Base-by-base conservation (phyloP, 164 flowering plant species). In the Malania oleifera region DNA sequence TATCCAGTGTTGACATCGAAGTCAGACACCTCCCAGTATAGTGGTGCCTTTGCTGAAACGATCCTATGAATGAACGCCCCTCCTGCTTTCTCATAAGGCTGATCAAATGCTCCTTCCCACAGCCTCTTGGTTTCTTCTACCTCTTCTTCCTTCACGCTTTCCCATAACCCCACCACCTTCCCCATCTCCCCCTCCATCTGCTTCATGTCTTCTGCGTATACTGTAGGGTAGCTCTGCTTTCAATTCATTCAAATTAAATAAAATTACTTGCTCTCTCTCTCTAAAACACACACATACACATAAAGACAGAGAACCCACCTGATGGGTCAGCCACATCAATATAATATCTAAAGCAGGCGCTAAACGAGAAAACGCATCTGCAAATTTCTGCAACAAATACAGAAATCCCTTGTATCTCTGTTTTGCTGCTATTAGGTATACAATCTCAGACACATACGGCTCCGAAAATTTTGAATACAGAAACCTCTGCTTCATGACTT, bases 61-160 rank as follows among this genome's bases (percentile, higher is more conserved):
- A 19, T 37, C 54, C 60, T 43, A 24, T 65, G 75, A 56, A 75
- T 43, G 57, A 66, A 71, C 8, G 67, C 55, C 13, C 78, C 78
- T 17, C 99, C 97, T 37, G 96, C 95, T 79, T 79, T 93, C 78
- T 90, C 95, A 56, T 82, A 90, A 11, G 99, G 96, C 64, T 78
- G 82, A 69, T 85, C 82, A 57, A 80, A 93, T 13, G 68, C 62
- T 49, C 60, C 68, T 52, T 90, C 92, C 99, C 99, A 93, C 0
- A 83, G 67, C 56, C 56, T 76, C 73, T 75, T 83, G 0, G 84
- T 82, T 45, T 64, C 76, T 60, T 77, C 70, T 1, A 85, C 34
- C 23, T 76, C 83, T 66, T 67, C 79, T 38, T 69, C 74, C 17
- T 73, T 72, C 19, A 73, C 75, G 35, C 44, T 48, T 38, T 73